These are phyloP conservation scores for Ceratocystiopsis brevicomis DNA, from an alignment of 2,329 filamentous ascomycete species.

Conservation along the genomic window DNA sequence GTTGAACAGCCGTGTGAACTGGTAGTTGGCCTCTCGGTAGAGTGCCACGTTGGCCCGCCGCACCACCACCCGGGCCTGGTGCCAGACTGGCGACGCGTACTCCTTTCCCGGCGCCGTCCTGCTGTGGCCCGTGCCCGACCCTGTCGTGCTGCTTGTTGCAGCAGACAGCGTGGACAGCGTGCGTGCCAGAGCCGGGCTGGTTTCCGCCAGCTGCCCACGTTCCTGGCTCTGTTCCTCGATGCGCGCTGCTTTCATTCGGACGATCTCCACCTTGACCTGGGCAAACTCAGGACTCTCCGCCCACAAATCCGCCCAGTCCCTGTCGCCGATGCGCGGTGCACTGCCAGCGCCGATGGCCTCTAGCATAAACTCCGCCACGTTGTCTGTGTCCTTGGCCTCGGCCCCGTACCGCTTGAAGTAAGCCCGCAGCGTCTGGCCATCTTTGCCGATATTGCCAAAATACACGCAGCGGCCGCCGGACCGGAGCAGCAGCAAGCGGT, in stretches of 20 bases:
- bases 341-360: constrained; percentile 66
- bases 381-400: constrained; percentile 33
- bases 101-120: constrained; percentile 40
- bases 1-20: constrained; percentile 73
- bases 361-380: constrained; percentile 63
- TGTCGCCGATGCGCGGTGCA: constrained; percentile 49
- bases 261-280: constrained; percentile 45
- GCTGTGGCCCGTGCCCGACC: neutral
- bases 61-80: constrained; percentile 62
- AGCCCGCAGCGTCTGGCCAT: constrained; percentile 50
- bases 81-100: constrained; percentile 61
- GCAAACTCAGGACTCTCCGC: constrained; percentile 51
- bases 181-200: neutral
- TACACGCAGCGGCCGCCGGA: constrained; percentile 67
- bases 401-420: constrained; percentile 44
- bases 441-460: constrained; percentile 66
- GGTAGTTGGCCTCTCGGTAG: constrained; percentile 77
- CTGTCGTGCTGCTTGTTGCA: too few species aligned
- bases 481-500: constrained; percentile 61
- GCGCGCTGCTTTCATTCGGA: constrained; percentile 44
- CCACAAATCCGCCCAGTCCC: constrained; percentile 72
- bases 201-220: constrained; percentile 12
- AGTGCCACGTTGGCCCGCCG: constrained; percentile 57
- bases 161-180: neutral
- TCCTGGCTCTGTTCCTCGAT: constrained; percentile 14